Base-by-base conservation (phyloP, 139 green algal species). In the Coelastrella sp. region DNA sequence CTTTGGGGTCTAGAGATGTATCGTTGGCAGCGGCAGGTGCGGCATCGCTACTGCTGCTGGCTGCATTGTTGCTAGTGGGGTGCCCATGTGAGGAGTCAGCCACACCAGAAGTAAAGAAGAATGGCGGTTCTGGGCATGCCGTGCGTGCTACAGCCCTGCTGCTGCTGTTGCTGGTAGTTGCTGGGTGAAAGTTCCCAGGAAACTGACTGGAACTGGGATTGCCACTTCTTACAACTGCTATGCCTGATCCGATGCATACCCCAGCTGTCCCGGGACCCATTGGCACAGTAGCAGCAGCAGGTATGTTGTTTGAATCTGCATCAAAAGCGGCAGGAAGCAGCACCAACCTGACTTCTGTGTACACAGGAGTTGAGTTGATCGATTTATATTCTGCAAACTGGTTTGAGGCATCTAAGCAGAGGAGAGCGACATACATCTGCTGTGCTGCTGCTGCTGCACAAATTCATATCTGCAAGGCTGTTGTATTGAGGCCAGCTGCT, bases 401-500 rank as follows among this genome's bases (percentile, higher is more conserved):
- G 35, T 49, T 49, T 49, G 22, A 7, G 35, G 56, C 58, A 20
- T 56, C 57, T 22, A 9, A 70, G 79, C 17, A 66, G 58, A 7
- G 20, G 58, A 15, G 79, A 10, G 79, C 8, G 11, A n/a, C 57
- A 27, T 22, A 10, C 20, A 25, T 8, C 35, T 49, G 35, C 35
- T 49, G 35, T 49, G 35, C 57, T 86, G 80, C 80, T 86, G 80
- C 22, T 86, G 56, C 20, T 86, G 24, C 60, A 74, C 59, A 11
- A 1, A 12, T 58, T 78, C 27, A 15, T 65, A 9, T 65, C 1
- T 14, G 58, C 24, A 78, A 57, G 20, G 9, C 60, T 87, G 15
- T 8, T 58, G 58, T 24, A 22, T 61, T 59, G 49, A 4, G 14
- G 58, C 59, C 8, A 6, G 9, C 5, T 78, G 7, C 12, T 15